phyloP scores from a whole-genome alignment of 345 rosid genomes.

The Salix caprea region DNA sequence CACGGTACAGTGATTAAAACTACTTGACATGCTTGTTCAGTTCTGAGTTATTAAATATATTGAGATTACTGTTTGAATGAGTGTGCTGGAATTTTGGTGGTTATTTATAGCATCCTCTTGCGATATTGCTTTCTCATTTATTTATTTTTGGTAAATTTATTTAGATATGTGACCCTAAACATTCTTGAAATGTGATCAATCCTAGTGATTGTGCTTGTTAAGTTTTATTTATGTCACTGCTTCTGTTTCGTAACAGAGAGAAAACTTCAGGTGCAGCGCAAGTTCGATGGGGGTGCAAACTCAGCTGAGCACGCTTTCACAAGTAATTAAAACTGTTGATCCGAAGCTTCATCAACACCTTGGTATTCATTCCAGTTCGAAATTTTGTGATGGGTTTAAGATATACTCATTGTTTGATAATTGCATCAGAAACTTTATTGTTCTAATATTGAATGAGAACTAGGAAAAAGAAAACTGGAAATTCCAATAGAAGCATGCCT shows the following conservation, averaged over 20 bases:
- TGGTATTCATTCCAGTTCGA: slow-evolving; percentile 39
- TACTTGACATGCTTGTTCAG: too few species aligned
- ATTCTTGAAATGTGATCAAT: not conserved
- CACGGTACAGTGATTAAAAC: too few species aligned
- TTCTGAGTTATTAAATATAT: too few species aligned
- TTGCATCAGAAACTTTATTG: not conserved
- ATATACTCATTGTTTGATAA: not conserved
- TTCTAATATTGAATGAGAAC: not conserved
- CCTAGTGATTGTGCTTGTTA: slow-evolving; percentile 5
- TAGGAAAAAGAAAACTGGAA: not conserved
- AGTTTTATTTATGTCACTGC: not conserved
- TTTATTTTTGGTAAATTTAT: not conserved
- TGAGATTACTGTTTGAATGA: too few species aligned
- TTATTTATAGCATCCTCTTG: not conserved
- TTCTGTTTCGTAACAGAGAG: slow-evolving; percentile 55
- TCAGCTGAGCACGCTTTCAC: slow-evolving; percentile 77
- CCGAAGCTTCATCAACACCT: slow-evolving; percentile 94
- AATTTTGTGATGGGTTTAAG: not conserved
- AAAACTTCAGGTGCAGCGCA: slow-evolving; percentile 69
- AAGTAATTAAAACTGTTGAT: slow-evolving; percentile 75
- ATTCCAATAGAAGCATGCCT: not conserved
- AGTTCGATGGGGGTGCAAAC: slow-evolving; percentile 86
- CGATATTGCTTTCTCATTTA: not conserved
- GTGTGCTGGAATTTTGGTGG: too few species aligned
- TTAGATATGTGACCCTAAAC: not conserved